Evolutionary conservation across 148 eudicot species (phyloP).

Genomic region (Fallopia convolvulus): DNA sequence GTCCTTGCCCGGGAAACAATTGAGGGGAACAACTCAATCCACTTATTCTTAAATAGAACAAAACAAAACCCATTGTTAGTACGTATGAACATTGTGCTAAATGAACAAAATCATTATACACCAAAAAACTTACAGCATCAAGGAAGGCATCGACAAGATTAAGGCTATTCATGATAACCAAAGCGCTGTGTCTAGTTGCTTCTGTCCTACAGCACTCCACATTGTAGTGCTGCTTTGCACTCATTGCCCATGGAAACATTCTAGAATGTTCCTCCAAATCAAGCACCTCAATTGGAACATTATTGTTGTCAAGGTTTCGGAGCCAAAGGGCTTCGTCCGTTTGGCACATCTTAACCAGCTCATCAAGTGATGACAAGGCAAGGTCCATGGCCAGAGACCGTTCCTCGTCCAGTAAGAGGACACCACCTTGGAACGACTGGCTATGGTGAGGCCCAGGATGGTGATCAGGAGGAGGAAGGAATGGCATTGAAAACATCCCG

Average conservation of each 20-base stretch:
- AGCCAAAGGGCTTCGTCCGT: constrained; percentile 76
- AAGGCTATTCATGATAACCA: constrained; percentile 84
- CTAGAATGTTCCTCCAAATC: constrained; percentile 68
- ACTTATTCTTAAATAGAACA: constrained; percentile 40
- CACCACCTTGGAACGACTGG: not conserved
- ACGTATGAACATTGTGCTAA: not conserved
- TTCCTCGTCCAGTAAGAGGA: constrained; percentile 38
- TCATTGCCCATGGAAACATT: constrained; percentile 68
- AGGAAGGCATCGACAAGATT: constrained; percentile 76
- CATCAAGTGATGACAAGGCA: constrained; percentile 92
- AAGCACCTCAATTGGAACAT: constrained; percentile 27
- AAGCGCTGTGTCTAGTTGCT: constrained; percentile 72
- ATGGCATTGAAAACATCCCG: not conserved
- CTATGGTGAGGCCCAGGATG: not conserved
- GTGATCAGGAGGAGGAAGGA: constrained; percentile 10
- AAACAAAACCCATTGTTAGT: not conserved
- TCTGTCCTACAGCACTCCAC: constrained; percentile 56
- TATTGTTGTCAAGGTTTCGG: constrained; percentile 25
- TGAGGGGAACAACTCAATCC: constrained; percentile 87
- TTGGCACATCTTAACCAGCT: constrained; percentile 71
- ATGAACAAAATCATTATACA: not conserved
- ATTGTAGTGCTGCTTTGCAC: constrained; percentile 37
- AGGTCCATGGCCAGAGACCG: constrained; percentile 73
- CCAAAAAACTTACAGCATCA: constrained; percentile 51
- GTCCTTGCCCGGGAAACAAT: constrained; percentile 76